Evolutionary conservation across 345 rosid genomes (phyloP).

Genomic region (Raphanus raphanistrum): DNA sequence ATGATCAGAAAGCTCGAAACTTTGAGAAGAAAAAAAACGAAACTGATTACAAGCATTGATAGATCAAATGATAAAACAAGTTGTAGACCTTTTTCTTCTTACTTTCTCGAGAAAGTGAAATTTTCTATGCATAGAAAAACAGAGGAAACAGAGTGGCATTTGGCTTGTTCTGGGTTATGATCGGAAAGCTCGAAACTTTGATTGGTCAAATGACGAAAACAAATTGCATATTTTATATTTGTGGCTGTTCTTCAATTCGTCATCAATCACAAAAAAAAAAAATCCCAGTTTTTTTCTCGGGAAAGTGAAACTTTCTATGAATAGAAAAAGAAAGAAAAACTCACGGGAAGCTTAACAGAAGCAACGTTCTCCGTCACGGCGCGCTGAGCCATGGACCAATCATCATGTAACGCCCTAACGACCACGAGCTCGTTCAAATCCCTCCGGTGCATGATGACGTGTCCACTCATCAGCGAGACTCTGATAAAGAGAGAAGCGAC

Average conservation of each 20-base stretch:
- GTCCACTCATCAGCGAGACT: constrained; percentile 47
- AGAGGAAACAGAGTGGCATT: background rate
- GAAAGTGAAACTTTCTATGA: constrained; percentile 24
- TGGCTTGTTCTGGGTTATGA: background rate
- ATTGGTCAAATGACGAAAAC: background rate
- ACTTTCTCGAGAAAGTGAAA: constrained; percentile 32
- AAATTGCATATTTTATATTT: background rate
- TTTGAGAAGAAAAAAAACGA: background rate
- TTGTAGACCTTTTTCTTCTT: background rate
- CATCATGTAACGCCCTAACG: constrained; percentile 56
- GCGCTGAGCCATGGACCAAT: constrained; percentile 65
- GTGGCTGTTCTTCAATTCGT: background rate
- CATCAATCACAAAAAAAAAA: background rate
- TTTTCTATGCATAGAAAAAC: background rate
- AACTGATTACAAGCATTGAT: background rate
- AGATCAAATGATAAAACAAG: background rate
- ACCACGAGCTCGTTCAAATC: constrained; percentile 46
- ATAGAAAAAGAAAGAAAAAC: constrained; percentile 15
- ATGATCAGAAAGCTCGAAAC: background rate
- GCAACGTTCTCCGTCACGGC: constrained; percentile 44
- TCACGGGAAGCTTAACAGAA: constrained; percentile 55
- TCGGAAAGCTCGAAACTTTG: background rate
- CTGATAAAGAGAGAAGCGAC: constrained; percentile 61
- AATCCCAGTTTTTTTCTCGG: constrained; percentile 7
- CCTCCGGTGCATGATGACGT: constrained; percentile 25